Evolutionary conservation across 352 stramenopile species (phyloP).

Genomic region (Pilasporangium apinafurcum): DNA sequence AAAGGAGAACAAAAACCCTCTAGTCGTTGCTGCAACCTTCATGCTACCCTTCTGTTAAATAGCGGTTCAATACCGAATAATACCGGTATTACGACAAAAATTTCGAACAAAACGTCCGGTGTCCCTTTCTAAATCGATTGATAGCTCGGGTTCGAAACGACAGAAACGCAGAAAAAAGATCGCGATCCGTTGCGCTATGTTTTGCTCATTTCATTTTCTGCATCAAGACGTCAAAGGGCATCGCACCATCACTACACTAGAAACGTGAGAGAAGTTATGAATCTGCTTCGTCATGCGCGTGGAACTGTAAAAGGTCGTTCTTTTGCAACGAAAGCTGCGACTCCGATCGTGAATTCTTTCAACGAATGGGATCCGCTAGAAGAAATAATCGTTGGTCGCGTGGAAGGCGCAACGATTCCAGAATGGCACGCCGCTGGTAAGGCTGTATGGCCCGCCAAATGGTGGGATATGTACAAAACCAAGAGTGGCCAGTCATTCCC

Average conservation of each 20-base stretch:
- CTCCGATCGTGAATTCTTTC: slow-evolving; percentile 84
- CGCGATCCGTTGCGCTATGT: too few relatives aligned
- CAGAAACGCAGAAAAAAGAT: too few relatives aligned
- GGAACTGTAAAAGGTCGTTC: not conserved
- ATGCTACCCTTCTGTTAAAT: too few relatives aligned
- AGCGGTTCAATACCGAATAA: too few relatives aligned
- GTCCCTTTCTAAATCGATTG: too few relatives aligned
- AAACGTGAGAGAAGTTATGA: slow-evolving; percentile 5
- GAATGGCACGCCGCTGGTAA: slow-evolving; percentile 89
- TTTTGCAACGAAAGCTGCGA: slow-evolving; percentile 16
- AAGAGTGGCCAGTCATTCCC: slow-evolving; percentile 76
- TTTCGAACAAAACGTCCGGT: too few relatives aligned
- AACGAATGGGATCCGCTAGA: slow-evolving; percentile 90
- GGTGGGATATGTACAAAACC: slow-evolving; percentile 90
- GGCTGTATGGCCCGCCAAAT: slow-evolving; percentile 84
- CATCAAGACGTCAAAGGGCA: not conserved
- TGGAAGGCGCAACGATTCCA: slow-evolving; percentile 87
- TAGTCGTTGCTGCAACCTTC: too few relatives aligned
- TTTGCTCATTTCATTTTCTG: slow-evolving; percentile 4
- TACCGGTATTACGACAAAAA: too few relatives aligned
- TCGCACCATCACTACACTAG: too few relatives aligned
- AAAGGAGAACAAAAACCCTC: too few relatives aligned
- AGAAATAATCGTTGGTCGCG: slow-evolving; percentile 86
- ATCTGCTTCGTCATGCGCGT: slow-evolving; percentile 2
- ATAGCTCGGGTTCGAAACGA: too few relatives aligned